Percentiles rank a stretch among this genome's conserved stretches.
Evolutionary conservation across 192 early-diverging fungal species (phyloP).

Genomic region (Gonapodya sp.): DNA sequence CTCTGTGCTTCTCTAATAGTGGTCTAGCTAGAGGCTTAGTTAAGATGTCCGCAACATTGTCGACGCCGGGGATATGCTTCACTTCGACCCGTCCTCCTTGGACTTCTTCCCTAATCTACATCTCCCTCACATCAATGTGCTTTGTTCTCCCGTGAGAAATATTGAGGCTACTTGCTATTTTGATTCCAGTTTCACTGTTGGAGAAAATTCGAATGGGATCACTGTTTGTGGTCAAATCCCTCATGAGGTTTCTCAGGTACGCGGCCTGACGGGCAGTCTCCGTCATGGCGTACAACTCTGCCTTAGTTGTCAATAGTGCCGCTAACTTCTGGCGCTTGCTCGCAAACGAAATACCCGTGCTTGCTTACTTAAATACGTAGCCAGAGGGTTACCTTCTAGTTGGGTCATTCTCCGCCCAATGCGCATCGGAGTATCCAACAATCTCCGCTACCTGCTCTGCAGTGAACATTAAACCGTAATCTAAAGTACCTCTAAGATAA

Average conservation of each 20-base stretch:
- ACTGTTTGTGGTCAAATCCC: background rate
- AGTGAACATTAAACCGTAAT: conserved; percentile 12
- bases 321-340: conserved; percentile 19
- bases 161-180: conserved; percentile 11
- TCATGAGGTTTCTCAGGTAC: conserved; percentile 12
- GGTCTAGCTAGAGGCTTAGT: background rate
- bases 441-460: background rate
- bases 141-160: background rate
- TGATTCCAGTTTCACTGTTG: conserved; percentile 18
- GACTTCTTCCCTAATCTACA: background rate
- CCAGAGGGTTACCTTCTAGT: conserved; percentile 17
- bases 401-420: conserved; percentile 18
- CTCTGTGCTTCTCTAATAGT: background rate
- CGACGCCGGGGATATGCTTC: background rate
- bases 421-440: conserved; percentile 17
- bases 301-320: conserved; percentile 23
- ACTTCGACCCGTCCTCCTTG: background rate
- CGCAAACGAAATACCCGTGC: conserved; percentile 10
- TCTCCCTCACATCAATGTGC: background rate
- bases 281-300: conserved; percentile 15
- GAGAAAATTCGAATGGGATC: conserved; percentile 10
- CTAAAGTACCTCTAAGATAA: conserved; percentile 20
- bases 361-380: conserved; percentile 5
- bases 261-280: conserved; percentile 14
- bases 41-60: background rate